A percentile compares a stretch with the other conserved stretches of the same genome.
Conservation (phyloP, 805 yeast genomes). For the Candida alai region DNA sequence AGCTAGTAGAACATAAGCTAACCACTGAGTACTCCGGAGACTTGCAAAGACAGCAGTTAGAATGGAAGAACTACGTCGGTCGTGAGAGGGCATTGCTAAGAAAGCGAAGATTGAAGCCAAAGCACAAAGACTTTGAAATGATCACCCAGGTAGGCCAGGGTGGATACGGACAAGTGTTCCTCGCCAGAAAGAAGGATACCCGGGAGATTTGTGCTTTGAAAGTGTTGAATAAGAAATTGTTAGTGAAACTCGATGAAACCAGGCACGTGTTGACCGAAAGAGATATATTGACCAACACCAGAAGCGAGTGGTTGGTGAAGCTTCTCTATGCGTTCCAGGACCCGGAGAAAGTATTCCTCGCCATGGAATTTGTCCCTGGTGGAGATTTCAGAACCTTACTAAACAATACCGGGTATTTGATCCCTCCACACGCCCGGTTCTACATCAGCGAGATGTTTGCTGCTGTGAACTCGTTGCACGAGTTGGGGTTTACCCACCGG, state of each 20-base stretch:
- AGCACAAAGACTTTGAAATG: slow-evolving; percentile 92
- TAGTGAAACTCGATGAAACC: slow-evolving; percentile 89
- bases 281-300: slow-evolving; percentile 92
- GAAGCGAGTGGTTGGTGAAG: slow-evolving; percentile 95
- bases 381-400: slow-evolving; percentile 95
- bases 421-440: slow-evolving; percentile 94
- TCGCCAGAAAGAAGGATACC: slow-evolving; percentile 92
- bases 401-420: slow-evolving; percentile 87
- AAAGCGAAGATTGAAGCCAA: slow-evolving; percentile 86
- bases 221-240: slow-evolving; percentile 79
- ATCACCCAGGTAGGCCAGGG: slow-evolving; percentile 99
- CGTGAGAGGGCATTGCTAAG: slow-evolving; percentile 82
- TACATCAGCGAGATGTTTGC: slow-evolving; percentile 95
- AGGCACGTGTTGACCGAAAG: slow-evolving; percentile 94
- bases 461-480: slow-evolving; percentile 89
- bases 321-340: slow-evolving; percentile 94
- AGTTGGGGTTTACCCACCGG: slow-evolving; percentile 93
- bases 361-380: slow-evolving; percentile 99
- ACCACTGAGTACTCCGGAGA: slow-evolving; percentile 37
- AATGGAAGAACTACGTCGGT: slow-evolving; percentile 76
- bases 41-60: slow-evolving; percentile 35
- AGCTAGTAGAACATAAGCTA: slow-evolving; percentile 60
- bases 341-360: slow-evolving; percentile 80
- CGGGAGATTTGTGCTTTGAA: slow-evolving; percentile 94
- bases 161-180: slow-evolving; percentile 97